Conservation (phyloP, 2,329 filamentous ascomycete genomes). For the Venturia pyrina region DNA sequence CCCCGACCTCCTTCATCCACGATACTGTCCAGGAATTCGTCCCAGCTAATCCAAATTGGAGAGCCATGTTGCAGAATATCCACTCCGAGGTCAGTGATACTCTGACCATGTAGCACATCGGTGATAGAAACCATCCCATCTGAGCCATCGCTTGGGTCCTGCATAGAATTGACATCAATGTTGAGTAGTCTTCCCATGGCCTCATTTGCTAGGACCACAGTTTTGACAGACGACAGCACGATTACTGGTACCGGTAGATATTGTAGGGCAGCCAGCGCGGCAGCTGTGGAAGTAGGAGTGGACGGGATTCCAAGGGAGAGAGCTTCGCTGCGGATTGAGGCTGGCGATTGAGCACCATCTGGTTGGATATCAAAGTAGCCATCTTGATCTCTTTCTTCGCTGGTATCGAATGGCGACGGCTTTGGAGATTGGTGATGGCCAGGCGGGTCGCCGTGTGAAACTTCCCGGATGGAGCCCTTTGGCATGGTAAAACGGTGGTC, state of each 20-base stretch:
- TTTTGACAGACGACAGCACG: conserved; percentile 59
- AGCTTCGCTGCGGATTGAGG: conserved; percentile 10
- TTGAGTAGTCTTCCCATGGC: conserved; percentile 62
- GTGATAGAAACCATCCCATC: conserved; percentile 31
- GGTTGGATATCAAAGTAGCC: conserved; percentile 11
- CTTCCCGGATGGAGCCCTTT: neutral
- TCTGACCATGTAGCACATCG: conserved; percentile 55
- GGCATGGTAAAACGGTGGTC: neutral
- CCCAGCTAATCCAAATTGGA: conserved; percentile 41
- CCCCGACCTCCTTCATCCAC: conserved; percentile 25
- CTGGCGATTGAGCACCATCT: conserved; percentile 5
- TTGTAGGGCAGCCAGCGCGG: conserved; percentile 57
- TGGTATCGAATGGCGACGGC: neutral
- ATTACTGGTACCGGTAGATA: conserved; percentile 64
- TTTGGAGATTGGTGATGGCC: neutral
- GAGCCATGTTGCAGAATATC: conserved; percentile 61
- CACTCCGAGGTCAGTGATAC: conserved; percentile 59
- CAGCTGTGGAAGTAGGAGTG: conserved; percentile 1
- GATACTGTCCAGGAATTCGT: conserved; percentile 35
- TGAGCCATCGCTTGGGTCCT: conserved; percentile 25
- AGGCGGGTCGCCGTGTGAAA: neutral
- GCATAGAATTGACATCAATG: conserved; percentile 35
- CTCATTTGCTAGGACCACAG: conserved; percentile 63
- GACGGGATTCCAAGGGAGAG: neutral
- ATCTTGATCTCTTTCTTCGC: neutral